Conservation (phyloP, 148 eudicot species). For the Rhododendron kiyosumense region DNA sequence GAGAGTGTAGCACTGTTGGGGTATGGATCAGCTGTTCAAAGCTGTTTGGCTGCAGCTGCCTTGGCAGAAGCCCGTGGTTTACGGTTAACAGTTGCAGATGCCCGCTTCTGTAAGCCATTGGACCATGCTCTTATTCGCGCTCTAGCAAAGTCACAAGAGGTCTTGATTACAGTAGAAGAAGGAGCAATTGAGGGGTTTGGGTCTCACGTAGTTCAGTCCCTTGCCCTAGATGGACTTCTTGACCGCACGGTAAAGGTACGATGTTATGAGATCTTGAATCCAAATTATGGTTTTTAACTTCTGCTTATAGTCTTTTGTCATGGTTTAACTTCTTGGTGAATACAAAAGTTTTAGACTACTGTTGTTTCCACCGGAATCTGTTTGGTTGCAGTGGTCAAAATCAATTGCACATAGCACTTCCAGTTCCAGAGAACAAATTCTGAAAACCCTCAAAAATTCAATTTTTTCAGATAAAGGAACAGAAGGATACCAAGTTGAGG, state of each 20-base stretch:
- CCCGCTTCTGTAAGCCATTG: constrained; percentile 89
- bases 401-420: not conserved
- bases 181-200: constrained; percentile 95
- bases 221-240: constrained; percentile 90
- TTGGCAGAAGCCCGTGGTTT: constrained; percentile 58
- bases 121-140: constrained; percentile 65
- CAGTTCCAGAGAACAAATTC: not conserved
- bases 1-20: constrained; percentile 79
- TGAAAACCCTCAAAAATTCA: too few relatives aligned
- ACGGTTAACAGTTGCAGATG: constrained; percentile 76
- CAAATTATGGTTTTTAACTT: not conserved
- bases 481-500: too few relatives aligned
- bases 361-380: not conserved
- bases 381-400: not conserved
- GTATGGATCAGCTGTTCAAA: constrained; percentile 81
- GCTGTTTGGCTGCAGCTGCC: constrained; percentile 76
- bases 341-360: not conserved
- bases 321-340: not conserved
- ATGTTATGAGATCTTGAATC: not conserved
- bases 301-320: not conserved
- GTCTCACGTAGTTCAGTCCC: constrained; percentile 88
- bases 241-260: constrained; percentile 72
- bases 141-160: constrained; percentile 69
- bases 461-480: too few relatives aligned
- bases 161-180: constrained; percentile 87